Evolutionary conservation across 1,284 basidiomycete genomes (phyloP).

Genomic region (Waitea zeae): DNA sequence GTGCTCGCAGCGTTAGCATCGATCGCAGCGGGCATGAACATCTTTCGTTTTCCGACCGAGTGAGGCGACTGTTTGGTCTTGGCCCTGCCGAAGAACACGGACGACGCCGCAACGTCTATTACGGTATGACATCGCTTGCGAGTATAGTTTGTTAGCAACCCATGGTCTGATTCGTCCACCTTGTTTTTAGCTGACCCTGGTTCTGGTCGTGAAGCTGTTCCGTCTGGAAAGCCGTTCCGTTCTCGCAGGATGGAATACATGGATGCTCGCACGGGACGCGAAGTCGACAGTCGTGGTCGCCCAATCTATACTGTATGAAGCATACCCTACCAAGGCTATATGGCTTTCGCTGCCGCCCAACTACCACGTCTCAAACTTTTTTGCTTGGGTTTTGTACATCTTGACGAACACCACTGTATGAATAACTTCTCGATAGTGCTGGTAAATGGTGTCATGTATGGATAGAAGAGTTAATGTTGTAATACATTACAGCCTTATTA

Average conservation of each 20-base stretch:
- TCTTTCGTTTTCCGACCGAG: conserved; percentile 25
- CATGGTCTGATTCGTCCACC: too few relatives aligned
- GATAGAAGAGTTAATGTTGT: neutral
- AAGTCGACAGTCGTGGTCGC: conserved; percentile 33
- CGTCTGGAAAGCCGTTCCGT: neutral
- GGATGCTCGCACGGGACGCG: conserved; percentile 28
- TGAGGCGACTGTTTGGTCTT: conserved; percentile 38
- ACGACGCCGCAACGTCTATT: conserved; percentile 15
- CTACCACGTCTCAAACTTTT: too few relatives aligned
- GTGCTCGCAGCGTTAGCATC: neutral
- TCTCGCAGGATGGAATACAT: conserved; percentile 20
- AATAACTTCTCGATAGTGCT: neutral
- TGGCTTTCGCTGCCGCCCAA: too few relatives aligned
- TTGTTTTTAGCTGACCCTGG: too few relatives aligned
- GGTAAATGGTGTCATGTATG: neutral
- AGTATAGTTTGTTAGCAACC: too few relatives aligned
- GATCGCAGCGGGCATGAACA: neutral
- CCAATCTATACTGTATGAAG: conserved; percentile 29
- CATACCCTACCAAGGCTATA: too few relatives aligned
- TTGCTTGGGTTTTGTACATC: neutral
- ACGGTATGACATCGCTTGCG: too few relatives aligned
- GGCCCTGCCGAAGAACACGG: conserved; percentile 14
- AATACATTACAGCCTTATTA: neutral
- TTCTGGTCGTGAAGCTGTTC: neutral
- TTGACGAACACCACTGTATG: neutral